Percentiles rank a stretch among this genome's conserved stretches.
phyloP scores from a whole-genome alignment of 176 grass and related monocot species.

The Juncus inflexus region DNA sequence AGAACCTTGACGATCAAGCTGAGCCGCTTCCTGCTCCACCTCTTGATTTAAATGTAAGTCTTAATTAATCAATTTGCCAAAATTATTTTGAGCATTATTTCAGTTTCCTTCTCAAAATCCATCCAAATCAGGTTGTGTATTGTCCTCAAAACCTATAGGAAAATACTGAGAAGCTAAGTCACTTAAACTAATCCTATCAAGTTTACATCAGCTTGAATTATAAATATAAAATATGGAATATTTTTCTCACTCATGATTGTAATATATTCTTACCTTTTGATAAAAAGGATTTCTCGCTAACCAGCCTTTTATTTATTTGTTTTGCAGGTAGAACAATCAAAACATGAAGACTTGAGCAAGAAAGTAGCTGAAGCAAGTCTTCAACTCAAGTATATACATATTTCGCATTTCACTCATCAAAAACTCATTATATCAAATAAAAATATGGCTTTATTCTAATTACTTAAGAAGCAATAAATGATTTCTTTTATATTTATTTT shows the following conservation, averaged over 20 bases:
- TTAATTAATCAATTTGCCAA: not conserved
- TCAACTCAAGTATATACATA: conserved; percentile 55
- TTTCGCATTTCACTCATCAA: not conserved
- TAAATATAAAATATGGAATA: too few species aligned
- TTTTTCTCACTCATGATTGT: too few species aligned
- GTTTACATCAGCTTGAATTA: not conserved
- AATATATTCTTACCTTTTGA: not conserved
- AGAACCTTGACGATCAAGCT: conserved; percentile 47
- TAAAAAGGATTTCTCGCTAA: conserved; percentile 5
- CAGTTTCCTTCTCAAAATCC: not conserved
- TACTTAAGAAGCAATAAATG: not conserved
- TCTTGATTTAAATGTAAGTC: conserved; percentile 84
- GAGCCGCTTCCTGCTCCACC: conserved; percentile 27
- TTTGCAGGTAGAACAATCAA: conserved; percentile 74
- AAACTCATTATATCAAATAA: conserved; percentile 23
- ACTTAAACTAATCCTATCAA: not conserved
- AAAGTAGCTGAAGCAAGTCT: conserved; percentile 70
- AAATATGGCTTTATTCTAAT: not conserved
- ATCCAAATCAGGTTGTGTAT: not conserved
- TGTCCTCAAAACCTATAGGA: not conserved
- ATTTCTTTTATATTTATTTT: conserved; percentile 7
- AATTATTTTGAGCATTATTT: conserved; percentile 12
- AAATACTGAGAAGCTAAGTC: conserved; percentile 1
- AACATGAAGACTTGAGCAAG: conserved; percentile 56
- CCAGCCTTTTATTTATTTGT: conserved; percentile 4